Evolutionary conservation across 371 early-diverging fungal species (phyloP).

Genomic region (Apophysomyces trapeziformis): DNA sequence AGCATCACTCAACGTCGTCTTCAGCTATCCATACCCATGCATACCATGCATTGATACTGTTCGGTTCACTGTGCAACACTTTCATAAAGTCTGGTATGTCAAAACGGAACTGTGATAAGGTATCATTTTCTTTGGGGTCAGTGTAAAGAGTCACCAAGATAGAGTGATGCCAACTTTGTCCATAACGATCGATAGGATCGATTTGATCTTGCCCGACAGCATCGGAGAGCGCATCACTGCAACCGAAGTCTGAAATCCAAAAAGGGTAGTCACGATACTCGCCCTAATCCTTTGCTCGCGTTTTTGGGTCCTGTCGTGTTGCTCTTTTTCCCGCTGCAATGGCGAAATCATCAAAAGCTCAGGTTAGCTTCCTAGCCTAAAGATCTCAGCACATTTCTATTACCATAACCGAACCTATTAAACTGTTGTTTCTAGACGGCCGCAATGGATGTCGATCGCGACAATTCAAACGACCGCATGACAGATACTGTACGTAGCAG

Average conservation of each 20-base stretch:
- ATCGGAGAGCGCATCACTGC: no score
- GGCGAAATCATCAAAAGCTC: constrained; percentile 4
- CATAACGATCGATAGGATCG: no score
- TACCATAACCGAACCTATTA: neutral
- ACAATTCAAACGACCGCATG: neutral
- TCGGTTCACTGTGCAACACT: no score
- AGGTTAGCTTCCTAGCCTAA: neutral
- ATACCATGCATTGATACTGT: no score
- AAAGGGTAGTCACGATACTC: constrained; percentile 3
- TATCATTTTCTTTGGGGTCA: no score
- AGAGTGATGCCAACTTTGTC: no score
- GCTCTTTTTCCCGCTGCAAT: constrained; percentile 5
- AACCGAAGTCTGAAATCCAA: neutral
- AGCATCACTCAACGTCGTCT: no score
- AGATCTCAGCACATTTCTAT: neutral
- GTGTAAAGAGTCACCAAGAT: no score
- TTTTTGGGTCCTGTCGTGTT: constrained; percentile 6
- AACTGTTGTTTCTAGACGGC: neutral
- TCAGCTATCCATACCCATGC: no score
- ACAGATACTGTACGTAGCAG: neutral
- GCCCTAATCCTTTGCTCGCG: neutral
- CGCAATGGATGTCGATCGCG: constrained; percentile 10
- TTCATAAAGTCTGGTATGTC: no score
- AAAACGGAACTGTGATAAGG: no score
- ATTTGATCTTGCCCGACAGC: no score